A percentile compares a stretch with the other conserved stretches of the same genome.
These are phyloP conservation scores for Strobilomyces echinocephalus DNA, from an alignment of 768 basidiomycete genomes.

Conservation along the genomic window DNA sequence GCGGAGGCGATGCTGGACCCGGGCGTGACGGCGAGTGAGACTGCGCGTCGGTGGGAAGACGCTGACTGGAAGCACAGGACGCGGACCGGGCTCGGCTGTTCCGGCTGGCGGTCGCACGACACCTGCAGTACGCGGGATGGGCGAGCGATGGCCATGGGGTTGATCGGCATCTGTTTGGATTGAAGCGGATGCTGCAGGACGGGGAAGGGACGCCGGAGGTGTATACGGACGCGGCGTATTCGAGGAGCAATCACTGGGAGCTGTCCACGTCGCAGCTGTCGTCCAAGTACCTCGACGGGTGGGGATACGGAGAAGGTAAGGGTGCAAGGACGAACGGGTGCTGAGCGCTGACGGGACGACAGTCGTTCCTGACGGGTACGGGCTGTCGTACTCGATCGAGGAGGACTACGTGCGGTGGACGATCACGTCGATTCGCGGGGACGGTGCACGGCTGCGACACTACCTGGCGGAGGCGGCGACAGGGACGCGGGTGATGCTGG, in stretches of 20 bases:
- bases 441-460: conserved; percentile 53
- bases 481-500: conserved; percentile 73
- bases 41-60: neutral
- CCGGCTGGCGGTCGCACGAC: conserved; percentile 70
- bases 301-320: conserved; percentile 94
- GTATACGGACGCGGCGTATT: conserved; percentile 69
- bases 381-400: conserved; percentile 86
- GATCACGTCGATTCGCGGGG: conserved; percentile 66
- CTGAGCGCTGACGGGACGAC: conserved; percentile 6
- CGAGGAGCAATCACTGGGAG: conserved; percentile 82
- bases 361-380: conserved; percentile 92
- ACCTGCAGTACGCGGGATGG: conserved; percentile 84
- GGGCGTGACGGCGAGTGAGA: conserved; percentile 39
- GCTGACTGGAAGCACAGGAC: conserved; percentile 37
- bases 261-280: conserved; percentile 87
- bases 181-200: conserved; percentile 74
- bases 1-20: conserved; percentile 82
- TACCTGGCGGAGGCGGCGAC: conserved; percentile 78
- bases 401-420: conserved; percentile 86
- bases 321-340: neutral
- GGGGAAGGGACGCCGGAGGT: conserved; percentile 72
- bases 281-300: conserved; percentile 79
- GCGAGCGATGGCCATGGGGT: conserved; percentile 94
- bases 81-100: conserved; percentile 60
- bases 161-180: conserved; percentile 90